phyloP scores from a whole-genome alignment of 257 asterid genomes.

The Petrea volubilis region DNA sequence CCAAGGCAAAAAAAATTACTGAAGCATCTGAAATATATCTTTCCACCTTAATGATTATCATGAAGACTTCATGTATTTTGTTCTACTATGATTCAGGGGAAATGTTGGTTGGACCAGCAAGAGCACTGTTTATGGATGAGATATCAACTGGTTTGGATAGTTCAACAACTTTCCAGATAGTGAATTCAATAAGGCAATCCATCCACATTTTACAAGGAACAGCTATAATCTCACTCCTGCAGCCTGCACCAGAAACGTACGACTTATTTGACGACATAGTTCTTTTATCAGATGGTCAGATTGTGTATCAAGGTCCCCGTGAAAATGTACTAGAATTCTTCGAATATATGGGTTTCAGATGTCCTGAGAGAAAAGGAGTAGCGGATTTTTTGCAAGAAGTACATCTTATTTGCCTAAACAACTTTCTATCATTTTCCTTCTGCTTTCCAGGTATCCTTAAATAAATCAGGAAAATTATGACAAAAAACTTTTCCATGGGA shows the following conservation, averaged over 20 bases:
- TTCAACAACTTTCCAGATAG: slow-evolving; percentile 84
- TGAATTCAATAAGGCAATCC: slow-evolving; percentile 70
- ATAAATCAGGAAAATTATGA: not conserved
- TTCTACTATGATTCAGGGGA: slow-evolving; percentile 53
- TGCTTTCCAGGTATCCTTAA: not conserved
- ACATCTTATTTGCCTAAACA: slow-evolving; percentile 15
- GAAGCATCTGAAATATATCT: not conserved
- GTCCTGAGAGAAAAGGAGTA: slow-evolving; percentile 89
- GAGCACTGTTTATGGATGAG: slow-evolving; percentile 93
- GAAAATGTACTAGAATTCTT: slow-evolving; percentile 75
- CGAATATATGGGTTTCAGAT: slow-evolving; percentile 71
- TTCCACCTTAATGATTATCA: slow-evolving; percentile 2
- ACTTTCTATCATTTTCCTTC: not conserved
- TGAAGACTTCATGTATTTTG: not conserved
- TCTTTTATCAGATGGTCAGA: slow-evolving; percentile 74
- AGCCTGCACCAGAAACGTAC: slow-evolving; percentile 91
- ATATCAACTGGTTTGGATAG: slow-evolving; percentile 93
- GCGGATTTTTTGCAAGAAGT: slow-evolving; percentile 97
- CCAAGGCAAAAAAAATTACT: too few species aligned
- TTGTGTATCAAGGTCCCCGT: slow-evolving; percentile 89
- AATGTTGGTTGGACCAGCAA: slow-evolving; percentile 89
- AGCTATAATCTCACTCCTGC: slow-evolving; percentile 77
- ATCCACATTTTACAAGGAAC: slow-evolving; percentile 87
- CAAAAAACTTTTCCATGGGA: not conserved
- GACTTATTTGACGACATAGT: slow-evolving; percentile 81